Evolutionary conservation across 805 yeast species (phyloP).

Genomic region (Ogataea nitratoaversa): DNA sequence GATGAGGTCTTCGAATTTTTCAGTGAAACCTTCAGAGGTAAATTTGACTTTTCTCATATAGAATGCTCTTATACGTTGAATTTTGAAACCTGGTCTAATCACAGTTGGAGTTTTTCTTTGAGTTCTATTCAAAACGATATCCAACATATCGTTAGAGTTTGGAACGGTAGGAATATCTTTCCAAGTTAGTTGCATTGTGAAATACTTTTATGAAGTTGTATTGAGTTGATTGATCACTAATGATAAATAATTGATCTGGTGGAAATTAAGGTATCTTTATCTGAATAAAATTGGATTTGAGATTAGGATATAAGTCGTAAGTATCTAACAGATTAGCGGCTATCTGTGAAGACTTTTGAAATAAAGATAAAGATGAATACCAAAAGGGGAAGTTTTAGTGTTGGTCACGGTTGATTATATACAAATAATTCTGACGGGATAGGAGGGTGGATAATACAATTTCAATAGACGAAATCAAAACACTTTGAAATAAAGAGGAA

Average conservation of each 20-base stretch:
- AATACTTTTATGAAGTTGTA: background rate
- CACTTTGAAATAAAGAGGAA: no score
- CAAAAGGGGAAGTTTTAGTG: no score
- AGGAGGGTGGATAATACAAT: no score
- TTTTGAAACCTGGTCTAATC: constrained; percentile 92
- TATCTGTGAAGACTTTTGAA: no score
- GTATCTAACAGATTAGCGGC: no score
- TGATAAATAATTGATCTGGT: no score
- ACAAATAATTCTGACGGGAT: no score
- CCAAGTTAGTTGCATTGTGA: constrained; percentile 91
- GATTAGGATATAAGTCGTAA: no score
- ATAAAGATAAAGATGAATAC: no score
- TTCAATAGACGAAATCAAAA: background rate
- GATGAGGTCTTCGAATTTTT: constrained; percentile 82
- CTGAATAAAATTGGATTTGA: no score
- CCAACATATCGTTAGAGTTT: constrained; percentile 86
- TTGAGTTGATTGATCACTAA: background rate
- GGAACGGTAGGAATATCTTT: constrained; percentile 97
- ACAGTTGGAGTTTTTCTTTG: constrained; percentile 99
- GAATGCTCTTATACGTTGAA: constrained; percentile 93
- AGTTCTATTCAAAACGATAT: constrained; percentile 92
- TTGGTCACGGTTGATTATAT: no score
- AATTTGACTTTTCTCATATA: constrained; percentile 97
- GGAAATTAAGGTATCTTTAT: no score
- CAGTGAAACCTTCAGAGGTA: constrained; percentile 94